These are phyloP conservation scores for Cotoneaster glaucophyllus DNA, from an alignment of 306 rosid genomes.

Conservation along the genomic window DNA sequence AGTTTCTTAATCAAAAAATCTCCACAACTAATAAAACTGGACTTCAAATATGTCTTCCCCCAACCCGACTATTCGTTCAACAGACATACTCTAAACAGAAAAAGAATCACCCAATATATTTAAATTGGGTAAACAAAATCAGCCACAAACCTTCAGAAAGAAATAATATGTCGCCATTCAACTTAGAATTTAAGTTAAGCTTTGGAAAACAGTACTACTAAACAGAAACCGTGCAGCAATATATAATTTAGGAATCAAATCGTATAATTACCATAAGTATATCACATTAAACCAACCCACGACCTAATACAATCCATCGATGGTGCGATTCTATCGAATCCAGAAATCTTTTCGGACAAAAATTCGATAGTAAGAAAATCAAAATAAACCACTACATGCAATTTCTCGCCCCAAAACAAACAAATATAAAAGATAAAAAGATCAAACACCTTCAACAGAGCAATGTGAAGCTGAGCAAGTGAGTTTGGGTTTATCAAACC, in stretches of 20 bases:
- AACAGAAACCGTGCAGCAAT: background rate
- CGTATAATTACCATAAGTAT: background rate
- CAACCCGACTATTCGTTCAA: background rate
- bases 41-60: background rate
- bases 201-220: background rate
- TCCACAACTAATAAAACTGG: background rate
- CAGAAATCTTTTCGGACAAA: background rate
- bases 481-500: constrained; percentile 60
- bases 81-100: background rate
- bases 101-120: background rate
- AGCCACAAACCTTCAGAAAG: background rate
- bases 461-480: constrained; percentile 67
- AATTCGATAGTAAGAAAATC: background rate
- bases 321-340: background rate
- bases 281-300: background rate
- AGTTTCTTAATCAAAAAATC: background rate
- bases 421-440: background rate
- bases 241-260: background rate
- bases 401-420: background rate
- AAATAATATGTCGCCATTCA: background rate
- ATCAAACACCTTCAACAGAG: constrained; percentile 58
- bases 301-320: background rate
- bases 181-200: background rate
- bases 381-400: background rate
- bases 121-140: background rate